Percentiles rank a stretch among this genome's conserved stretches.
These are phyloP conservation scores for Arxiozyma slooffiae DNA, from an alignment of 1,139 yeast genomes.

Conservation along the genomic window DNA sequence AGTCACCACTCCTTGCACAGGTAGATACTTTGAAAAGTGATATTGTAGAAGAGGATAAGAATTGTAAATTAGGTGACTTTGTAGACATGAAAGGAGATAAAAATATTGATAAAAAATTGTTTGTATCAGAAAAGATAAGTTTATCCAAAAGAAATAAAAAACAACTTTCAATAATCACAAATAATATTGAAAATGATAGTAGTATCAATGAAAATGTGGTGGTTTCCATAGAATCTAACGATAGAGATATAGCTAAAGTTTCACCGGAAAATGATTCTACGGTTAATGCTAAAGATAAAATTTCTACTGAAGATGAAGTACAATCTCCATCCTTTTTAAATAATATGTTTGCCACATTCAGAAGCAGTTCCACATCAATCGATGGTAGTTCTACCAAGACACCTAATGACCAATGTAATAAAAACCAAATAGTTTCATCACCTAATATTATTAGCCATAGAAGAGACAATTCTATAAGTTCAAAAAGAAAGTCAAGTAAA, in stretches of 20 bases:
- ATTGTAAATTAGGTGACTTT: background rate
- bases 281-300: background rate
- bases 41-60: background rate
- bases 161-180: background rate
- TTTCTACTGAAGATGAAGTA: background rate
- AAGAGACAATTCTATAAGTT: constrained; percentile 11
- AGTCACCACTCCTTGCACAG: background rate
- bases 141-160: background rate
- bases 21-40: background rate
- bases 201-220: background rate
- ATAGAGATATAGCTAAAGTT: background rate
- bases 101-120: too few species aligned
- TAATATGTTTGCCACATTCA: constrained; percentile 15
- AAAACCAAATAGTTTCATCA: constrained; percentile 6
- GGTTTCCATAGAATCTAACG: background rate
- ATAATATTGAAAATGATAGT: background rate
- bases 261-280: background rate
- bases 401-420: background rate
- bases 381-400: constrained; percentile 3
- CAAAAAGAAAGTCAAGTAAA: constrained; percentile 4
- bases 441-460: constrained; percentile 17
- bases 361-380: background rate
- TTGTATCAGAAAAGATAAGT: background rate
- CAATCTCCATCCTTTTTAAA: constrained; percentile 13
- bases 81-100: background rate